A percentile compares a stretch with the other conserved stretches of the same genome.
phyloP scores from a whole-genome alignment of 2,329 filamentous ascomycete species.

The Fusarium camptoceras region DNA sequence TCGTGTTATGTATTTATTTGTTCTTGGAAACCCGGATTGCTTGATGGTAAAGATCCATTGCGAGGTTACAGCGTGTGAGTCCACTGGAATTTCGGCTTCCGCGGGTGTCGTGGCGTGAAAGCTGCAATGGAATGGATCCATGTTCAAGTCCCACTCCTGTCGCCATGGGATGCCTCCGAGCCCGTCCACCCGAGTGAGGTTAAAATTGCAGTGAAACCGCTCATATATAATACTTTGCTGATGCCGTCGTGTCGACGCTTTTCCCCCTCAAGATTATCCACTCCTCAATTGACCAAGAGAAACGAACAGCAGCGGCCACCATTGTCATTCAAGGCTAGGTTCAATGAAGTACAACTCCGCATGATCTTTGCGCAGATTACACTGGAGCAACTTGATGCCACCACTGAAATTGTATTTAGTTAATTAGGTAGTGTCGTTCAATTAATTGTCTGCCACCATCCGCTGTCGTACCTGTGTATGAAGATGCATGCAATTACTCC shows the following conservation, averaged over 20 bases:
- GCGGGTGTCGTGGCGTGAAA: no score
- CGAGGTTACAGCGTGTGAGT: neutral
- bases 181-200: neutral
- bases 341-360: neutral
- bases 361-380: rapidly evolving
- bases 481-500: rapidly evolving
- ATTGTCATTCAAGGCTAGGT: neutral
- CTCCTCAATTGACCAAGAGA: no score
- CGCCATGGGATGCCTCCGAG: neutral
- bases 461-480: neutral
- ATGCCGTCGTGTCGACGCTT: no score
- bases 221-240: no score
- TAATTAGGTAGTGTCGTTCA: no score
- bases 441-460: no score
- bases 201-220: neutral
- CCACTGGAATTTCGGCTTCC: neutral
- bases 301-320: no score
- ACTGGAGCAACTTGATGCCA: neutral
- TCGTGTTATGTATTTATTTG: neutral
- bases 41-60: neutral
- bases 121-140: neutral
- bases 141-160: no score
- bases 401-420: no score
- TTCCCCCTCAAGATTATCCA: no score
- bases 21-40: neutral